A percentile compares a stretch with the other conserved stretches of the same genome.
phyloP scores from a whole-genome alignment of 768 basidiomycete species.

The Panus rudis region DNA sequence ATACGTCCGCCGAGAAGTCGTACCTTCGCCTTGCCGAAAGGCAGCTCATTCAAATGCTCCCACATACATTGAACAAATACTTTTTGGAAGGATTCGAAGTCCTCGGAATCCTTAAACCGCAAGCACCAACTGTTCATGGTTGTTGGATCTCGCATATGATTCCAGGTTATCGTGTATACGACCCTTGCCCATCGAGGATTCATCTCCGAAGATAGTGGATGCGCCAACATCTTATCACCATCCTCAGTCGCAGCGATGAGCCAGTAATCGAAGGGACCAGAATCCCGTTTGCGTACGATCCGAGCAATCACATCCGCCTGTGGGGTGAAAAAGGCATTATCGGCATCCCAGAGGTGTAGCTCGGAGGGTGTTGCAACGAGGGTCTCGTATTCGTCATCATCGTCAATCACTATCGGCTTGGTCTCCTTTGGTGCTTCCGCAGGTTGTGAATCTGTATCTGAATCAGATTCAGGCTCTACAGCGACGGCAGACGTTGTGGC shows the following conservation, averaged over 20 bases:
- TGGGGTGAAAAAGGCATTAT: constrained; percentile 40
- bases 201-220: constrained; percentile 60
- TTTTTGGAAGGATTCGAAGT: constrained; percentile 52
- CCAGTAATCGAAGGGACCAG: constrained; percentile 48
- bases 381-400: background rate
- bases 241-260: constrained; percentile 46
- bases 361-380: constrained; percentile 41
- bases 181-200: constrained; percentile 61
- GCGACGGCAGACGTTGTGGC: constrained; percentile 5
- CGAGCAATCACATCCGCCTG: constrained; percentile 50
- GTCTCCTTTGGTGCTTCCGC: background rate
- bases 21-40: constrained; percentile 81
- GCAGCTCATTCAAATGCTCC: constrained; percentile 67
- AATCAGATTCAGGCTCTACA: constrained; percentile 9
- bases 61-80: constrained; percentile 68
- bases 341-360: constrained; percentile 57
- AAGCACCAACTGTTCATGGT: constrained; percentile 77
- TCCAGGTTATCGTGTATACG: constrained; percentile 82
- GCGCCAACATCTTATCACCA: constrained; percentile 43
- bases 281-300: constrained; percentile 38
- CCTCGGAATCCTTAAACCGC: constrained; percentile 50
- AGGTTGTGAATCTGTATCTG: constrained; percentile 7
- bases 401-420: constrained; percentile 9
- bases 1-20: no score
- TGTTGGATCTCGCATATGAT: constrained; percentile 50